Evolutionary conservation across 371 early-diverging fungal genomes (phyloP).

Genomic region (Mortierella sp.): DNA sequence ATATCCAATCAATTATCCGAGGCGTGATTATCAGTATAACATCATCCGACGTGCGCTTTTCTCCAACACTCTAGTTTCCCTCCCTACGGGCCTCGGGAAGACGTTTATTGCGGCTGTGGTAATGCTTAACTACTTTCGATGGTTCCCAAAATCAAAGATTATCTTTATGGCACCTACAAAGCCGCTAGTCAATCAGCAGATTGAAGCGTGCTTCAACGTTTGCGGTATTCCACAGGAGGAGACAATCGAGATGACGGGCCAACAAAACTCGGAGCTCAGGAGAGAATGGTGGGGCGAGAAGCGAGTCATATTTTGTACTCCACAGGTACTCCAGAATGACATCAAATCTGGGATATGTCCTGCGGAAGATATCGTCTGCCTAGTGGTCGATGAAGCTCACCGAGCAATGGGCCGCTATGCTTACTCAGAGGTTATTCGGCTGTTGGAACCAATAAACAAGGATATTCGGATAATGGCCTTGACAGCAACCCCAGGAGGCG

Average conservation of each 20-base stretch:
- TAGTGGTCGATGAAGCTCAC: constrained; percentile 97
- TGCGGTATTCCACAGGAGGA: constrained; percentile 78
- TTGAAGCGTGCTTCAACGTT: constrained; percentile 84
- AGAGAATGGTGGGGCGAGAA: constrained; percentile 64
- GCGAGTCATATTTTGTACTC: constrained; percentile 91
- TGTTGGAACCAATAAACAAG: constrained; percentile 62
- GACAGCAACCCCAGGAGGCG: constrained; percentile 91
- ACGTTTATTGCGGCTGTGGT: constrained; percentile 97
- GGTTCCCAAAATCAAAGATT: constrained; percentile 92
- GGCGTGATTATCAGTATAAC: constrained; percentile 91
- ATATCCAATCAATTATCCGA: constrained; percentile 83
- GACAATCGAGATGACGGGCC: constrained; percentile 84
- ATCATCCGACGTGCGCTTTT: constrained; percentile 85
- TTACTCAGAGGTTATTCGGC: constrained; percentile 78
- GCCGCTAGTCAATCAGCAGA: constrained; percentile 94
- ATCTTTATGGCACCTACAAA: constrained; percentile 95
- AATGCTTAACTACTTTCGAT: constrained; percentile 93
- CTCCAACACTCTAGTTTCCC: constrained; percentile 89
- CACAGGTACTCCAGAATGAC: constrained; percentile 92
- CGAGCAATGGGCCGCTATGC: constrained; percentile 89
- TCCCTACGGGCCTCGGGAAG: constrained; percentile 95
- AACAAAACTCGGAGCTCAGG: constrained; percentile 68
- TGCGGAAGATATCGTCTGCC: constrained; percentile 67
- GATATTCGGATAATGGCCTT: constrained; percentile 88
- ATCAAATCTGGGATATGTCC: constrained; percentile 69